Conservation (phyloP, 2,329 filamentous ascomycete species). For the Thielaviopsis musarum region DNA sequence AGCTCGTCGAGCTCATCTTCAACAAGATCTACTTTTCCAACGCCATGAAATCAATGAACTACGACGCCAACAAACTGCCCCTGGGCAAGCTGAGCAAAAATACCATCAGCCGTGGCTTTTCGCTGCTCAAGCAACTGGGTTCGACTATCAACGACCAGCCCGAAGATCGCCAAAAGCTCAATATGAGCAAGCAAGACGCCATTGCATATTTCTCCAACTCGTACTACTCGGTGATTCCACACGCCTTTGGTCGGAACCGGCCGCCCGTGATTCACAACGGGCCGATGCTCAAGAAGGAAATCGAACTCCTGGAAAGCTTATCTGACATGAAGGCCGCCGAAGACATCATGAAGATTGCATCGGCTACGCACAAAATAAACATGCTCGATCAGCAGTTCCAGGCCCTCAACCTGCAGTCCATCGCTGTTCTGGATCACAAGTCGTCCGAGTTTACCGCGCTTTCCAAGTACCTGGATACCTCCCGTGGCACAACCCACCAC, state of each 20-base stretch:
- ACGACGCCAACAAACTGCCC: slow-evolving; percentile 60
- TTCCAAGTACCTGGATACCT: slow-evolving; percentile 47
- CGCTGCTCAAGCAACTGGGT: slow-evolving; percentile 59
- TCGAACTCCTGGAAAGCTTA: slow-evolving; percentile 64
- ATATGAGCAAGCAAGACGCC: slow-evolving; percentile 22
- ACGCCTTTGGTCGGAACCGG: slow-evolving; percentile 57
- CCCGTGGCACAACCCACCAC: slow-evolving; percentile 49
- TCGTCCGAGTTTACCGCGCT: slow-evolving; percentile 50
- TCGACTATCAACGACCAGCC: slow-evolving; percentile 40
- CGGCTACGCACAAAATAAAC: slow-evolving; percentile 36
- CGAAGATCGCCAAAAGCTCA: slow-evolving; percentile 29
- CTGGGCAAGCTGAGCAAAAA: slow-evolving; percentile 69
- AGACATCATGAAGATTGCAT: slow-evolving; percentile 51
- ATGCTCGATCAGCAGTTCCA: slow-evolving; percentile 56
- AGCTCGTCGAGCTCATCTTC: slow-evolving; percentile 69
- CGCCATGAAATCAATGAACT: slow-evolving; percentile 50
- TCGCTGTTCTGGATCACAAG: slow-evolving; percentile 45
- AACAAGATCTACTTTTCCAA: slow-evolving; percentile 55
- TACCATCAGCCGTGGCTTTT: slow-evolving; percentile 59
- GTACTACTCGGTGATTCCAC: slow-evolving; percentile 71
- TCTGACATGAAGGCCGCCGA: slow-evolving; percentile 73
- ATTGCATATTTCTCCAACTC: slow-evolving; percentile 53
- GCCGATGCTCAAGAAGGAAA: slow-evolving; percentile 50
- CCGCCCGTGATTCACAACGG: slow-evolving; percentile 49
- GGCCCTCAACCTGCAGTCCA: slow-evolving; percentile 56